Evolutionary conservation across 371 early-diverging fungal genomes (phyloP), one percentile per base, ranked within the genome.

Genomic region (Coemansia sp.): DNA sequence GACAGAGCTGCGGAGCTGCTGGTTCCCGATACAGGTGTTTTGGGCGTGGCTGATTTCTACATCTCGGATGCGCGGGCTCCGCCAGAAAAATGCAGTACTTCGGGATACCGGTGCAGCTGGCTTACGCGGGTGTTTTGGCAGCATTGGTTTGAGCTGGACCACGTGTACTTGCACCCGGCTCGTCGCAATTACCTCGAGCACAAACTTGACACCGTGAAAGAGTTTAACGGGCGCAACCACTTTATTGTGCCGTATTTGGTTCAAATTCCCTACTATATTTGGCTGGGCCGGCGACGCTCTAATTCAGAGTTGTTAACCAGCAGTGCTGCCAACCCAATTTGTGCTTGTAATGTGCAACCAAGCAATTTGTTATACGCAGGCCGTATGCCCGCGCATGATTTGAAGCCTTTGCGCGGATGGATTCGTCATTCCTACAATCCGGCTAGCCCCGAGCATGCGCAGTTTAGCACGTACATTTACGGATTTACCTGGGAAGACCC

Each of bases 401-500:
- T 24, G 24, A 24, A 24, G 24, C 24, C 24, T 24, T 24, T 24
- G 24, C 24, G 24, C 24, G 76, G 81, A 34, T 81, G 83, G 59
- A 85, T 84, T 86, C 81, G 93, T 6, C 75, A 88, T 31, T 82
- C 88, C 8, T 93, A 91, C 56, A 81, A 88, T 56, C 86, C 87
- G 0, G 71, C 80, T 0, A 70, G 86, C 49, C 75, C 87, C 4
- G 84, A 85, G 40, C 87, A 88, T 60, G 82, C 87, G 1, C 88
- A 90, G 62, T 91, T 93, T 72, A 81, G 86, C 10, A 90, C 91
- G 1, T 93, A 91, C 67, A 89, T 93, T 53, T 93, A 91, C 64
- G 92, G 90, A 5, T 93, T 93, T 56, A 88, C 93, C 1, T 93
- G 92, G 93, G 92, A 93, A 61, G 93, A 93, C 66, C 93, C 93